These are phyloP conservation scores for Kwoniella mangroviensis DNA, from an alignment of 768 basidiomycete species.

Conservation along the genomic window DNA sequence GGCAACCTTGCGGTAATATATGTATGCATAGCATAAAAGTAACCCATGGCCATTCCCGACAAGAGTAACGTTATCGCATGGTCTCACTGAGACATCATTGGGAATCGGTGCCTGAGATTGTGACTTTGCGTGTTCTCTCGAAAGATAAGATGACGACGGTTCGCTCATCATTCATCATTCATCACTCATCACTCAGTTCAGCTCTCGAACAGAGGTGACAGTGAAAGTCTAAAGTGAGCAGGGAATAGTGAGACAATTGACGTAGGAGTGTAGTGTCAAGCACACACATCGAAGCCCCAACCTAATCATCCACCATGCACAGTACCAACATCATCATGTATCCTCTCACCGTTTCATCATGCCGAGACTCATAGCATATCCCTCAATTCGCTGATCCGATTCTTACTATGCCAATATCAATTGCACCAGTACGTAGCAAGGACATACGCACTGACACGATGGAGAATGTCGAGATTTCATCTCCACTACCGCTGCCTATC, in stretches of 20 bases:
- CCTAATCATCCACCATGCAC: no score
- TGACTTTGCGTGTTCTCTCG: neutral
- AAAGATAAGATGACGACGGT: neutral
- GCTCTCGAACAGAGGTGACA: neutral
- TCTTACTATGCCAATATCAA: neutral
- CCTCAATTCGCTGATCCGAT: no score
- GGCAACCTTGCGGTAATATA: no score
- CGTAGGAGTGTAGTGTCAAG: neutral
- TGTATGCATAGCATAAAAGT: no score
- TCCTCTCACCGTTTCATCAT: neutral
- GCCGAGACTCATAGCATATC: neutral
- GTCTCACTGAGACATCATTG: no score
- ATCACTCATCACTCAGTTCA: neutral
- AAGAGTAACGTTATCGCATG: no score
- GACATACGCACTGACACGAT: no score
- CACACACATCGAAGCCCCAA: no score
- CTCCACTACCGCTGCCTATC: constrained; percentile 23
- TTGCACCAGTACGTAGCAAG: no score
- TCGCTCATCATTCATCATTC: neutral
- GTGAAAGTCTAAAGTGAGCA: neutral
- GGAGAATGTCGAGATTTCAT: constrained; percentile 1
- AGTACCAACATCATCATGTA: neutral
- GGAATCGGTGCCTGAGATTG: no score
- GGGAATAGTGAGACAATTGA: neutral
- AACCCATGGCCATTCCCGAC: no score